Percentiles rank a stretch among this genome's conserved stretches.
These are phyloP conservation scores for Angomonas deanei DNA, from an alignment of 208 protist species.

Conservation along the genomic window DNA sequence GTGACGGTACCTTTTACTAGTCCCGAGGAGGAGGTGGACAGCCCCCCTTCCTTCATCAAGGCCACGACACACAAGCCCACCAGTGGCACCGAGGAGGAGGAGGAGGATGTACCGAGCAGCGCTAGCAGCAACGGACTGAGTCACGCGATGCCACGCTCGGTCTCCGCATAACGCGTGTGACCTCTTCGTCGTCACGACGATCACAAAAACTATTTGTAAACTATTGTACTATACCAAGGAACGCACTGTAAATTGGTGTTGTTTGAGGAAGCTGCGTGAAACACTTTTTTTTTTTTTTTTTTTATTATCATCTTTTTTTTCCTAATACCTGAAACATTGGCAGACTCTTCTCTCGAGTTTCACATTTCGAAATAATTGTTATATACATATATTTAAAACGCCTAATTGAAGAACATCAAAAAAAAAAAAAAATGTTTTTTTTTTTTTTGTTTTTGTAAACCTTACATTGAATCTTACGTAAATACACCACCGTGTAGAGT, in stretches of 20 bases:
- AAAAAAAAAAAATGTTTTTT: not conserved
- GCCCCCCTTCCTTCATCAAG: too few relatives aligned
- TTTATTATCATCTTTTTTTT: not conserved
- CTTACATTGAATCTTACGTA: not conserved
- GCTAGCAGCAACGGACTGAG: not conserved
- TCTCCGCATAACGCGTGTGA: too few relatives aligned
- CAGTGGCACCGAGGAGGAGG: not conserved
- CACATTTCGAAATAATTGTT: too few relatives aligned
- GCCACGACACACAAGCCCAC: too few relatives aligned
- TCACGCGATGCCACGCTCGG: not conserved
- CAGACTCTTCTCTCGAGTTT: too few relatives aligned
- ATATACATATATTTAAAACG: not conserved
- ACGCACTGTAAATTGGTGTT: too few relatives aligned
- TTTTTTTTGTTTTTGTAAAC: constrained; percentile 3
- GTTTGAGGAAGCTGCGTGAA: too few relatives aligned
- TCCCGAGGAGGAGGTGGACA: not conserved
- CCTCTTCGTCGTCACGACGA: too few relatives aligned
- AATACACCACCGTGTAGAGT: too few relatives aligned
- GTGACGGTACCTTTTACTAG: not conserved
- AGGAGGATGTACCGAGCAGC: not conserved
- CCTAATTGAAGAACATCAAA: not conserved
- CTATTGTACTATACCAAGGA: too few relatives aligned
- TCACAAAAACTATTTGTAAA: too few relatives aligned
- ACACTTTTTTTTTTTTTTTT: not conserved
- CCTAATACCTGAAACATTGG: too few relatives aligned